phyloP scores from a whole-genome alignment of 805 yeast species.

The Hanseniaspora lachancei region DNA sequence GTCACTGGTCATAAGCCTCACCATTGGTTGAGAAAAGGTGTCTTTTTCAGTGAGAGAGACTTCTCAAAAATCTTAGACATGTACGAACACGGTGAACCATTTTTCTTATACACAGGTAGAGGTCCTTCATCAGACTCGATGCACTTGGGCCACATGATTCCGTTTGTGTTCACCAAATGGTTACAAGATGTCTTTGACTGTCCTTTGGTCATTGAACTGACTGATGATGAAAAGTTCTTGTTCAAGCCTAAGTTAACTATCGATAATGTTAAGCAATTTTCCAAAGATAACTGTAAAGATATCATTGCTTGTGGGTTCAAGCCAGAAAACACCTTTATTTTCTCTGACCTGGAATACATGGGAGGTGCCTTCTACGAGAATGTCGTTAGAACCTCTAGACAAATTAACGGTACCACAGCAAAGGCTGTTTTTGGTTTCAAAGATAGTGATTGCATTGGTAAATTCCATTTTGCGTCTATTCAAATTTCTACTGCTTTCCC shows the following conservation, averaged over 20 bases:
- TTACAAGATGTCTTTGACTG: conserved; percentile 94
- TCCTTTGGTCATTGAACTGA: conserved; percentile 83
- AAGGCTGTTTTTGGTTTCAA: conserved; percentile 92
- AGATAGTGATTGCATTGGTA: conserved; percentile 91
- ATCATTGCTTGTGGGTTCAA: conserved; percentile 90
- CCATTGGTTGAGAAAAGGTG: conserved; percentile 76
- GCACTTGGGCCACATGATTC: conserved; percentile 96
- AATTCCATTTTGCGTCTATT: conserved; percentile 84
- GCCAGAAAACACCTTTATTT: conserved; percentile 86
- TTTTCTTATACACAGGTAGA: conserved; percentile 91
- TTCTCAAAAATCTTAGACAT: conserved; percentile 64
- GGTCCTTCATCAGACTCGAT: conserved; percentile 91
- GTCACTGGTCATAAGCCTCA: conserved; percentile 90
- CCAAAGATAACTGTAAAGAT: conserved; percentile 78
- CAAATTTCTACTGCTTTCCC: conserved; percentile 96
- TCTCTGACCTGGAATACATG: conserved; percentile 87
- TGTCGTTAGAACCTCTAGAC: conserved; percentile 82
- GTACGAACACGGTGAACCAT: conserved; percentile 89
- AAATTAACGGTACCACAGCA: conserved; percentile 93
- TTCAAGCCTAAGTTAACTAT: conserved; percentile 84
- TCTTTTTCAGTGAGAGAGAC: conserved; percentile 86
- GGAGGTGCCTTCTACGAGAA: conserved; percentile 88
- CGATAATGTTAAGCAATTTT: conserved; percentile 70
- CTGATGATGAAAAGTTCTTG: conserved; percentile 93
- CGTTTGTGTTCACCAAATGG: conserved; percentile 93